These are phyloP conservation scores for Magnolia kwangsiensis DNA, from an alignment of 164 flowering plant species.

Conservation along the genomic window DNA sequence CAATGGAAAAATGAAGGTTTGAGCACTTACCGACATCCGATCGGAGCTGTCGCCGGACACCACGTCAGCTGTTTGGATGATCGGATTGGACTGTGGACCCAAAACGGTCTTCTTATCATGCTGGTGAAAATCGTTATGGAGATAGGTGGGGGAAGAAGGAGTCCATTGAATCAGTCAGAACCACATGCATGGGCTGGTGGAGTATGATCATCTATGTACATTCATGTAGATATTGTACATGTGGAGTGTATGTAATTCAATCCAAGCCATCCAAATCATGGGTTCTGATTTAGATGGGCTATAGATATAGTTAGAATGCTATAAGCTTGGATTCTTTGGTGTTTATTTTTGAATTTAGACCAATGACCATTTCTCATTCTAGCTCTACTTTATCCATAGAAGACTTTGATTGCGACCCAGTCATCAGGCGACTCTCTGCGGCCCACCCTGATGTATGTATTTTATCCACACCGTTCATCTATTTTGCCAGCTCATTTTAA, in stretches of 20 bases:
- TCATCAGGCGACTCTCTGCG: no score
- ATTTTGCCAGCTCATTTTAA: no score
- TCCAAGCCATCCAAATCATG: not conserved
- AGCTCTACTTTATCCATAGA: no score
- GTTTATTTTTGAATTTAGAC: no score
- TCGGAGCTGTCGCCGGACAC: not conserved
- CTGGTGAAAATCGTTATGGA: not conserved
- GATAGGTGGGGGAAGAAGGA: not conserved
- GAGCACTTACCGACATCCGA: not conserved
- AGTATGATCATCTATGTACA: not conserved
- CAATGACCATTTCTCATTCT: no score
- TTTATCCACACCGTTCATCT: no score
- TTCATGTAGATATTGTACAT: not conserved
- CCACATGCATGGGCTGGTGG: not conserved
- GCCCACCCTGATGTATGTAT: no score
- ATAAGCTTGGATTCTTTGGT: no score
- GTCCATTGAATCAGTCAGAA: not conserved
- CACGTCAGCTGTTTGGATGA: not conserved
- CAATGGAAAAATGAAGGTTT: no score
- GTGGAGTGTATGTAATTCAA: not conserved
- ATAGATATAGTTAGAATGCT: not conserved
- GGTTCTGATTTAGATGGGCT: not conserved
- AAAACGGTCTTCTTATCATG: not conserved
- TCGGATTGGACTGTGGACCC: not conserved
- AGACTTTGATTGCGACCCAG: no score